Evolutionary conservation across 345 rosid species (phyloP).

Genomic region (Heritiera littoralis): DNA sequence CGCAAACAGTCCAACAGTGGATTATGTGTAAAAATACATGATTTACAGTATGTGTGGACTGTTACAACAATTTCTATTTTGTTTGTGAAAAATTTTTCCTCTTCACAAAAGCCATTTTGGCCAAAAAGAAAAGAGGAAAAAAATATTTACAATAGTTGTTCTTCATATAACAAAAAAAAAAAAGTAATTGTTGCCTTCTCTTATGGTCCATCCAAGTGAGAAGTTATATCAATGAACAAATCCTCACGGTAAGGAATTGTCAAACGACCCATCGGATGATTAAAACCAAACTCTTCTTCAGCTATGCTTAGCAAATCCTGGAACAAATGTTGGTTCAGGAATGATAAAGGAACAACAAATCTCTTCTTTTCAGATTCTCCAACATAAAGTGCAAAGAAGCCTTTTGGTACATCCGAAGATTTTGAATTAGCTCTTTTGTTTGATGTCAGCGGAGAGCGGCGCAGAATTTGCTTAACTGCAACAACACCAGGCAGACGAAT

Average conservation of each 20-base stretch:
- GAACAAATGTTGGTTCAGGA: conserved; percentile 47
- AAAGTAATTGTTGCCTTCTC: background rate
- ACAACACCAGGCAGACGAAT: too few relatives aligned
- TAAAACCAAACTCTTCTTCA: conserved; percentile 45
- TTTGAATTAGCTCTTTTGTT: conserved; percentile 13
- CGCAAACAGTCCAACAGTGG: too few relatives aligned
- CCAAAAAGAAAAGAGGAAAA: background rate
- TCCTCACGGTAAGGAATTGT: conserved; percentile 52
- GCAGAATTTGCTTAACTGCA: conserved; percentile 10
- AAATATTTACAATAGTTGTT: background rate
- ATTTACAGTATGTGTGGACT: too few relatives aligned
- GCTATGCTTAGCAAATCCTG: conserved; percentile 37
- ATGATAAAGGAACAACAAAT: conserved; percentile 44
- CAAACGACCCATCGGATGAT: conserved; percentile 52
- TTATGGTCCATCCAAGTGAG: conserved; percentile 25
- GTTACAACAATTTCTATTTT: background rate
- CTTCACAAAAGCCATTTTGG: background rate
- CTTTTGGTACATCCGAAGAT: conserved; percentile 23
- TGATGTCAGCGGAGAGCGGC: background rate
- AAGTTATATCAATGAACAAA: conserved; percentile 36
- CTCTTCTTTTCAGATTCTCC: conserved; percentile 41
- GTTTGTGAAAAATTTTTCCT: background rate
- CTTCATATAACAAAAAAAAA: background rate
- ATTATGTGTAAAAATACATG: too few relatives aligned
- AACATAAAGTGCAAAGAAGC: conserved; percentile 48